These are phyloP conservation scores for Prunus dulcis DNA, from an alignment of 306 rosid genomes.

Conservation along the genomic window DNA sequence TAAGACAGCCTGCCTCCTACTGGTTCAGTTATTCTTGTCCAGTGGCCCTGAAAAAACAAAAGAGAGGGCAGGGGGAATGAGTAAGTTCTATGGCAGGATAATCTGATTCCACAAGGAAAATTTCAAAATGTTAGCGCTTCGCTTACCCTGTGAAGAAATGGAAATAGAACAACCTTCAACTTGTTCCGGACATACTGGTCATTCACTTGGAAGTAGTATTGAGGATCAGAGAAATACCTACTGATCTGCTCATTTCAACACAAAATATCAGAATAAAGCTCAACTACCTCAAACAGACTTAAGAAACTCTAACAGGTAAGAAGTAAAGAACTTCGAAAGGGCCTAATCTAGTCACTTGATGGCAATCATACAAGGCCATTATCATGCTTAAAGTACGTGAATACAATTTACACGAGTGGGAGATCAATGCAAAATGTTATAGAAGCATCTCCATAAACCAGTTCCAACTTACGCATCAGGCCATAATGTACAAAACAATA, in stretches of 20 bases:
- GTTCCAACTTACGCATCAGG: background rate
- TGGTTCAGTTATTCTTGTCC: conserved; percentile 97
- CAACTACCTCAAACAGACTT: background rate
- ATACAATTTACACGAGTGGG: background rate
- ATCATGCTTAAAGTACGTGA: background rate
- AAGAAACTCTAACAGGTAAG: background rate
- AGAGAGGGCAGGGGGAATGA: background rate
- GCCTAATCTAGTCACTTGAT: background rate
- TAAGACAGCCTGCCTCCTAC: conserved; percentile 95
- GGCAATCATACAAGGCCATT: background rate
- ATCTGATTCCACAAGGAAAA: background rate
- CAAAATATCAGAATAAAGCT: background rate
- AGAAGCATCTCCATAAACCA: background rate
- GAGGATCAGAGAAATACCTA: conserved; percentile 90
- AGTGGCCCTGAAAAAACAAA: conserved; percentile 72
- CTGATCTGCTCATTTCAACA: conserved; percentile 60
- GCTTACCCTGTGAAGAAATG: conserved; percentile 94
- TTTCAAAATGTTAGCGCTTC: background rate
- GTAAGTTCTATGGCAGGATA: background rate
- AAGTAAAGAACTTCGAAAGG: background rate
- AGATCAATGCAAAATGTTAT: conserved; percentile 1
- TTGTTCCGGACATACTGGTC: conserved; percentile 94
- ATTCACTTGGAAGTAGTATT: conserved; percentile 96
- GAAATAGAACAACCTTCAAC: conserved; percentile 89
- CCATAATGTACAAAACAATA: background rate